Evolutionary conservation across 352 stramenopile genomes (phyloP), one percentile per base, ranked within the genome.

Genomic region (Pythium insidiosum): DNA sequence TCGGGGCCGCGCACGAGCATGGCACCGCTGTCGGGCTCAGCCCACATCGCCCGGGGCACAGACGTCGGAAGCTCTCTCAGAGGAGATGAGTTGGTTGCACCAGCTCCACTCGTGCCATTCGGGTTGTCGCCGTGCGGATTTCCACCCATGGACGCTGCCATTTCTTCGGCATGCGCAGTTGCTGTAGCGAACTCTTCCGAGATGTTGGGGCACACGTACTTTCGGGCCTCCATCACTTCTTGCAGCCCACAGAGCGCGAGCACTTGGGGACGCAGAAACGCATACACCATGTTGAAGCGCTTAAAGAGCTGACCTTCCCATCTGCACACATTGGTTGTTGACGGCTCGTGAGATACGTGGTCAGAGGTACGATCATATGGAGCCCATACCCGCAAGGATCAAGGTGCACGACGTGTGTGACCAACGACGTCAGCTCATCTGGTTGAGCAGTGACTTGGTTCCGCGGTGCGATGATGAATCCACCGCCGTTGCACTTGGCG

Each of bases 1-100:
- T 88, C 70, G 0, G 75, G 75, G 0, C 75, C 75, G 3, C 75
- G 75, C 19, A 88, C 75, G 38, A 85, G 67, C 73, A 88, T 81
- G 1, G 72, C 63, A n/a, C 50, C 55, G 11, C 69, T 66, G 53
- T 85, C 67, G 0, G 73, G 68, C 38, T 88, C 75, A 15, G 59
- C 61, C 75, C 75, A 88, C 72, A 88, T 84, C 4, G 70, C 58
- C 3, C 70, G 69, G 4, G 75, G 73, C 11, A 88, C 59, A 15
- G 72, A 79, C 35, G 58, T 74, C 15, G 71, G 59, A 15, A 80
- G 67, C 15, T 79, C 69, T 25, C 74, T 53, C 3, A 83, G 51
- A n/a, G 41, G 41, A 1, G 59, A 10, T 16, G 35, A 22, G 2
- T 24, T 31, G 3, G 30, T 25, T 37, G 31, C 33, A 9, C 35